Evolutionary conservation across 768 basidiomycete species (phyloP), one percentile per base, ranked within the genome.

Genomic region (Leucogyrophana mollusca): DNA sequence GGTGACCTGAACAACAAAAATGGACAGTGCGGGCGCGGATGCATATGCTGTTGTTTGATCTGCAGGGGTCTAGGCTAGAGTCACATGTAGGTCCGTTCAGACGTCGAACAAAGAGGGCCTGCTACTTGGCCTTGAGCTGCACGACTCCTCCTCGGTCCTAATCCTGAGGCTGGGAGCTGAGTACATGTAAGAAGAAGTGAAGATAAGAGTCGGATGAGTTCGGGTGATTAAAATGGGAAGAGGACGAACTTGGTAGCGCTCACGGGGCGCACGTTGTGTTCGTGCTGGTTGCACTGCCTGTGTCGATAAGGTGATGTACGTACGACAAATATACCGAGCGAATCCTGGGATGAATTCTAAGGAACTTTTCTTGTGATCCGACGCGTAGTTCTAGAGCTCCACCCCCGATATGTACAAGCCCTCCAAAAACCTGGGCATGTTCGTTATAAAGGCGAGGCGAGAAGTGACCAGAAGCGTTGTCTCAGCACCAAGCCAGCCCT

Each of bases 381-480:
- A 50, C 39, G 23, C 14, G 46, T 46, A 48, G 41, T 43, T 53
- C 42, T 16, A 32, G 58, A 50, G 43, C 13, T 40, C 35, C 0
- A 50, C 22, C 8, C 60, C 63, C 62, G 56, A 65, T 65, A 67
- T 61, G 50, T 67, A 54, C 58, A 57, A 45, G 38, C 21, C 33
- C 37, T 40, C 14, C 42, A 25, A 50, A 59, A 67, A 59, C 50
- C 44, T 35, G 53, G 41, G 36, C 34, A 46, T 36, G 24, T 45
- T 47, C 38, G 56, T 65, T 61, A 63, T 65, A 65, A 65, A 63
- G 54, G 62, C 64, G 54, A 52, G 45, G 34, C 45, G 47, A 37
- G 35, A 23, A 11, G 35, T 50, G 43, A 34, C 34, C 30, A 38
- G 22, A 20, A 54, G 47, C 52, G 46, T 47, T 40, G 24, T 45